Conservation (phyloP, 2,329 filamentous ascomycete species). For the Fusarium neocosmosporiellum region DNA sequence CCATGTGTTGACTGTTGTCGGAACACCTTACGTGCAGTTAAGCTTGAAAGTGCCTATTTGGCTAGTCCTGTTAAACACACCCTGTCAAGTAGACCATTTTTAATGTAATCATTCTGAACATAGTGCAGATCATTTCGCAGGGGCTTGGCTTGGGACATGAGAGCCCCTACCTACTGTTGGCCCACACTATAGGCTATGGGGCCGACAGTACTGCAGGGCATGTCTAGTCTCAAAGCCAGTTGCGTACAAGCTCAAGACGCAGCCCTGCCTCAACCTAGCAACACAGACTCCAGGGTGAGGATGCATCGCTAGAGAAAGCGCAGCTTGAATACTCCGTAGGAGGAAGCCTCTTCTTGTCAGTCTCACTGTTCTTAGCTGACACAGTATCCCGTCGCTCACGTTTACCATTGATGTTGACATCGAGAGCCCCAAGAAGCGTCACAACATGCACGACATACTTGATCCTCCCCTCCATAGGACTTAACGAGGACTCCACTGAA, state of each 20-base stretch:
- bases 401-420: background rate
- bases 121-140: too few relatives aligned
- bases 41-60: background rate
- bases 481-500: background rate
- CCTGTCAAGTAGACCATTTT: too few relatives aligned
- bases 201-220: too few relatives aligned
- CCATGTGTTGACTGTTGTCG: background rate
- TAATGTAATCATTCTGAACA: too few relatives aligned
- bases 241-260: background rate
- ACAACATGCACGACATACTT: background rate
- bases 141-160: too few relatives aligned
- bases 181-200: too few relatives aligned
- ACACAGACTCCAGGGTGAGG: background rate
- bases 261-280: background rate
- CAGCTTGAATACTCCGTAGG: background rate
- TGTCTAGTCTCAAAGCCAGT: background rate
- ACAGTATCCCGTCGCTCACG: background rate
- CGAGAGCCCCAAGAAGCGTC: background rate
- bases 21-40: background rate
- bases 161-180: too few relatives aligned
- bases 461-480: background rate
- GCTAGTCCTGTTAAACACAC: too few relatives aligned
- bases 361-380: too few relatives aligned
- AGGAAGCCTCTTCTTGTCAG: too few relatives aligned
- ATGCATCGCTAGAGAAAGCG: background rate